Evolutionary conservation across 331 rosid species (phyloP).

Genomic region (Erythrophleum ivorense): DNA sequence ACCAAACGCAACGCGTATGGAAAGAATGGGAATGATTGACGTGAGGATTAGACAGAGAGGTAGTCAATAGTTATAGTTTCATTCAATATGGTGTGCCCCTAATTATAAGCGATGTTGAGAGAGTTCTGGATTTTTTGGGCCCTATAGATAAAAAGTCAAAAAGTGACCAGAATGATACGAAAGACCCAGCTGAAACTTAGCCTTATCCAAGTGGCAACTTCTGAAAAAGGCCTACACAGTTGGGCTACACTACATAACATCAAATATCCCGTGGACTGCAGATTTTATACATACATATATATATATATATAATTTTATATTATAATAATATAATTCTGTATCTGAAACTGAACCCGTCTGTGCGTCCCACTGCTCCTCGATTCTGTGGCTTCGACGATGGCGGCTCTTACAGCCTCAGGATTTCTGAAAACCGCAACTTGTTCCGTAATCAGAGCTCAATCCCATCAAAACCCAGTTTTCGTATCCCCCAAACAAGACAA

Average conservation of each 20-base stretch:
- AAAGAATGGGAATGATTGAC: too few relatives aligned
- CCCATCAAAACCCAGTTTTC: slow-evolving; percentile 34
- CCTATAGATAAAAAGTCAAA: too few relatives aligned
- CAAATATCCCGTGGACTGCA: neutral
- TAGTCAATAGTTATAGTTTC: too few relatives aligned
- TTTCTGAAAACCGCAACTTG: slow-evolving; percentile 37
- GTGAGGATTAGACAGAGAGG: too few relatives aligned
- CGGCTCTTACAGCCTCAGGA: slow-evolving; percentile 48
- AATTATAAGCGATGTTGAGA: too few relatives aligned
- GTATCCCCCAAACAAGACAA: slow-evolving; percentile 1
- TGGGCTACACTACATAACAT: neutral
- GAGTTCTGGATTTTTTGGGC: too few relatives aligned
- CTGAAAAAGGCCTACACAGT: neutral
- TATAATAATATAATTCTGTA: neutral
- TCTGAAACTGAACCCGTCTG: too few relatives aligned
- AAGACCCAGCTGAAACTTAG: neutral
- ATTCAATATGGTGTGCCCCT: neutral
- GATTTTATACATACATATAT: too few relatives aligned
- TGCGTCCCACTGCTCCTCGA: neutral
- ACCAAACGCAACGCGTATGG: too few relatives aligned
- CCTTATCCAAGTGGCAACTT: neutral
- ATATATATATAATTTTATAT: too few relatives aligned
- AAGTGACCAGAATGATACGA: too few relatives aligned
- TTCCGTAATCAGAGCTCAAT: slow-evolving; percentile 8
- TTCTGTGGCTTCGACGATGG: slow-evolving; percentile 41